Conservation (phyloP, 169 alveolate genomes). For the Plasmodium coatneyi region DNA sequence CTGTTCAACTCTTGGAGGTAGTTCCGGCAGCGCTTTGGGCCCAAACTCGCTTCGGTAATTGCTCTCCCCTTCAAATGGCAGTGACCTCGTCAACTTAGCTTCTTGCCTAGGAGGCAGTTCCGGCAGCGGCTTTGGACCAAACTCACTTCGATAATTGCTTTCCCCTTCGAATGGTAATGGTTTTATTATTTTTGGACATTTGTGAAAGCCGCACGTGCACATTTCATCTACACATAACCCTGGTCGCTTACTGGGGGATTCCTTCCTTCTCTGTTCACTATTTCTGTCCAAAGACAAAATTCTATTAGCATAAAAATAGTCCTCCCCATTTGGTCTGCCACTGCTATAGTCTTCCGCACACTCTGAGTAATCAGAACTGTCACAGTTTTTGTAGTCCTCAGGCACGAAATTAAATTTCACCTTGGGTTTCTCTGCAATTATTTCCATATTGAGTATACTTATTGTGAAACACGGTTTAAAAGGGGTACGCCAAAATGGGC, state of each 20-base stretch:
- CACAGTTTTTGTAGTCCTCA: conserved; percentile 31
- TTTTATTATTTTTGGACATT: conserved; percentile 73
- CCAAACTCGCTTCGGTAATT: conserved; percentile 77
- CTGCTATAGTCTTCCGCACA: background rate
- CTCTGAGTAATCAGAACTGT: conserved; percentile 13
- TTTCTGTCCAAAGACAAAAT: conserved; percentile 53
- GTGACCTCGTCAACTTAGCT: conserved; percentile 49
- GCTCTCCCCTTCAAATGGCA: conserved; percentile 79
- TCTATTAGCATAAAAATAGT: conserved; percentile 30
- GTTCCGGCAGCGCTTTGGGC: conserved; percentile 77
- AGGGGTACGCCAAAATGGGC: conserved; percentile 12
- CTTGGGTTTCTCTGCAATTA: conserved; percentile 49
- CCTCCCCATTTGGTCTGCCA: conserved; percentile 15
- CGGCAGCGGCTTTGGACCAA: conserved; percentile 79
- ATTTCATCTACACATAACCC: conserved; percentile 84
- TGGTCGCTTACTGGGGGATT: conserved; percentile 77
- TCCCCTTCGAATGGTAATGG: conserved; percentile 80
- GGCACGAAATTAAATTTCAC: conserved; percentile 36
- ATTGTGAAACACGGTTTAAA: conserved; percentile 7
- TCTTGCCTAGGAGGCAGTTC: conserved; percentile 48
- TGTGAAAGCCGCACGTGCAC: conserved; percentile 82
- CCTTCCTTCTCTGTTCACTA: conserved; percentile 77
- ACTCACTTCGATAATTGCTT: conserved; percentile 77
- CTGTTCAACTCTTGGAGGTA: conserved; percentile 49
- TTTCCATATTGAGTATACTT: conserved; percentile 36